Evolutionary conservation across 2,329 filamentous ascomycete genomes (phyloP), one percentile per base, ranked within the genome.

Genomic region (Xylariaceae sp.): DNA sequence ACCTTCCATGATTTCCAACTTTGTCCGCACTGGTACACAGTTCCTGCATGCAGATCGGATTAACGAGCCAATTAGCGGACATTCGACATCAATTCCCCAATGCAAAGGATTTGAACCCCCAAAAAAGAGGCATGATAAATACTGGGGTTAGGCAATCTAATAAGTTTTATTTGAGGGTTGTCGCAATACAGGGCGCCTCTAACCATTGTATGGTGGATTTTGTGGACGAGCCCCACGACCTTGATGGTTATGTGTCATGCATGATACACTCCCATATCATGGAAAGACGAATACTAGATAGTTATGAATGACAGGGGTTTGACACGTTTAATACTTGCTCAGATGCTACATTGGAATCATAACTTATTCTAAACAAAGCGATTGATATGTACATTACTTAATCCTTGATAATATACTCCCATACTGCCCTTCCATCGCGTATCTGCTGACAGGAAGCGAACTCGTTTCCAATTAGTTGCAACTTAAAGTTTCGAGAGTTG

Each of bases 201-300:
- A 39, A 52, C 40, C 5, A 31, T 33, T 21, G n/a, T n/a, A n/a
- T n/a, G n/a, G n/a, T n/a, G 28, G 28, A 19, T 34, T 33, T 28
- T 17, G 23, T 40, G 41, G 21, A 34, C n/a, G 17, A 26, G 28
- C 31, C 53, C 44, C 49, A 53, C 49, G 58, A 51, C 53, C 45
- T 60, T 51, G 53, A 54, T 60, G 58, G 58, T 33, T 34, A 24
- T 31, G 2, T 7, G 14, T 53, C 31, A 44, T 47, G 16, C 29
- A 53, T 36, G 43, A 31, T 43, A 47, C 43, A 11, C 6, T n/a
- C n/a, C n/a, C n/a, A n/a, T n/a, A n/a, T n/a, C n/a, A n/a, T n/a
- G n/a, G n/a, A n/a, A n/a, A n/a, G n/a, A n/a, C n/a, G n/a, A n/a
- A n/a, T n/a, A n/a, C n/a, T n/a, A n/a, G n/a, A n/a, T n/a, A n/a